These are phyloP conservation scores for Pseudogymnoascus sp. DNA, from an alignment of 2,329 filamentous ascomycete species.

Conservation along the genomic window DNA sequence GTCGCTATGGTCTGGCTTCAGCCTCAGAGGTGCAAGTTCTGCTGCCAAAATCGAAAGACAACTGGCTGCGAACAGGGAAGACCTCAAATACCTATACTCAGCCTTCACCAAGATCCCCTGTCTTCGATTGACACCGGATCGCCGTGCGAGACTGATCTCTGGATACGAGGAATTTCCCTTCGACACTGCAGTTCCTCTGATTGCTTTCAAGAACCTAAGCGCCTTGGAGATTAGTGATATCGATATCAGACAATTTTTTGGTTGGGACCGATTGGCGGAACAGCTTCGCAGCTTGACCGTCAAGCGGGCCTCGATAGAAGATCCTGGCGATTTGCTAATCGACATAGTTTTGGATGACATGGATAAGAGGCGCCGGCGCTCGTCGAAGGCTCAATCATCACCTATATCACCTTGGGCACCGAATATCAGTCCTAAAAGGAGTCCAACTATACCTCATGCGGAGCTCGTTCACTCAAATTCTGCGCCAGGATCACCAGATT, in stretches of 20 bases:
- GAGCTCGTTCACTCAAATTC: constrained; percentile 64
- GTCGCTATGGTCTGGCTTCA: constrained; percentile 82
- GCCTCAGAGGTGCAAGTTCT: constrained; percentile 72
- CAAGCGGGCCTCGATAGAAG: constrained; percentile 80
- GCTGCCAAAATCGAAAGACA: constrained; percentile 82
- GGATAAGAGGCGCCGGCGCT: constrained; percentile 82
- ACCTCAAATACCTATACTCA: constrained; percentile 94
- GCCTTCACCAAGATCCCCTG: constrained; percentile 98
- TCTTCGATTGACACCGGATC: constrained; percentile 83
- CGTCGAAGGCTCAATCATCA: constrained; percentile 77
- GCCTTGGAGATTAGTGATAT: constrained; percentile 90
- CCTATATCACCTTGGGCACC: constrained; percentile 65
- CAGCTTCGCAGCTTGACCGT: constrained; percentile 84
- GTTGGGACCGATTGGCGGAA: constrained; percentile 91
- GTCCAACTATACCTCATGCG: constrained; percentile 56
- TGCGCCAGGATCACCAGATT: constrained; percentile 58
- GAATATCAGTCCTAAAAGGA: constrained; percentile 52
- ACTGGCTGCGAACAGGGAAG: constrained; percentile 75
- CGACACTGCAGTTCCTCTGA: constrained; percentile 92
- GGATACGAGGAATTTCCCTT: constrained; percentile 98
- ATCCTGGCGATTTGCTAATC: constrained; percentile 82
- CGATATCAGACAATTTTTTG: constrained; percentile 94
- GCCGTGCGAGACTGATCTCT: constrained; percentile 79
- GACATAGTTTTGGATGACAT: constrained; percentile 95
- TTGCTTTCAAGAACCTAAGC: constrained; percentile 95